Base-by-base conservation (phyloP, 345 rosid genomes). In the Noccaea caerulescens region DNA sequence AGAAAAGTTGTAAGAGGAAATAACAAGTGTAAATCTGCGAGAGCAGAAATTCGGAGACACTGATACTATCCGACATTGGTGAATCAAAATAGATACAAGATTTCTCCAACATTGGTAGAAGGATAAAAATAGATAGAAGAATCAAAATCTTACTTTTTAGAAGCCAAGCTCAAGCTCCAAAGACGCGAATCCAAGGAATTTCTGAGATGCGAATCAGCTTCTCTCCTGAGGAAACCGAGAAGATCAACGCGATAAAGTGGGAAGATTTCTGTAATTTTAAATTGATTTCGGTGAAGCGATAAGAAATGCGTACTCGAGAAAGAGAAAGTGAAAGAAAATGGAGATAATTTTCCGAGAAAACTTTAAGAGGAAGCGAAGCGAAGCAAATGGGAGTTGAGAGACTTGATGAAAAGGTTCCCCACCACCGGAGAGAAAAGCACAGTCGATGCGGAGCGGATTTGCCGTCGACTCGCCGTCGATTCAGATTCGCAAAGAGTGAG, bases 221-320 rank as follows among this genome's bases (percentile, higher is more conserved):
- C n/a, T n/a, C n/a, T n/a, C n/a, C 42, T 14, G 55, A 30, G 23
- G 68, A 16, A 63, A 30, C 45, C 36, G 12, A 4, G 14, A 36
- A 63, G 16, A 63, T 23, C 25, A 13, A 63, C 20, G 10, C 16
- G 16, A 54, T 32, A 62, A 12, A 58, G 65, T 27, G 30, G 63
- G 68, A n/a, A 3, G 72, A 14, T 59, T 72, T 67, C 51, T 42
- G 44, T 46, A 64, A 66, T 25, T 59, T 13, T 13, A 2, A 45
- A 14, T 46, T 16, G n/a, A n/a, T n/a, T n/a, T n/a, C n/a, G n/a
- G n/a, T n/a, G n/a, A n/a, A n/a, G n/a, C n/a, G 51, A 58, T 20
- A 55, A 59, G 50, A 58, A 65, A 59, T 46, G 80, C 76, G 54
- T 68, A 79, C 67, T 75, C 69, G 79, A 83, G 58, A 61, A 51